phyloP scores from a whole-genome alignment of 495 filamentous ascomycete genomes.

The Tirmania nivea region DNA sequence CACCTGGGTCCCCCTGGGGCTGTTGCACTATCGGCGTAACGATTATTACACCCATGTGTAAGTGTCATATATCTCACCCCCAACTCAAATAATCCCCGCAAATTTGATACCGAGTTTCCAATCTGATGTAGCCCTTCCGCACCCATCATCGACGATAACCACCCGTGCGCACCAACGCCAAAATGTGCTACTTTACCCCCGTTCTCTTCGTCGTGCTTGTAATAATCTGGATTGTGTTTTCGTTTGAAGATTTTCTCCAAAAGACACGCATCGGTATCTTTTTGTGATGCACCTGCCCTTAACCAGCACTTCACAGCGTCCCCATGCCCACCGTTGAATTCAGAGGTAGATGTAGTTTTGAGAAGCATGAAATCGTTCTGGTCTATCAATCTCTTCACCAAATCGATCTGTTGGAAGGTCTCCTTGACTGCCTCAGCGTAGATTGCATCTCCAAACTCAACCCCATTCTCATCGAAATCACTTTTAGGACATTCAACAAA shows the following conservation, averaged over 20 bases:
- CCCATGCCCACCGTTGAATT: constrained; percentile 12
- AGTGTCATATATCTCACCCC: constrained; percentile 85
- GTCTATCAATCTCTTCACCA: constrained; percentile 44
- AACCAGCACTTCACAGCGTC: not conserved
- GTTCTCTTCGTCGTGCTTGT: not conserved
- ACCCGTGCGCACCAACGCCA: too few species aligned
- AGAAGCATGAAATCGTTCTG: constrained; percentile 40
- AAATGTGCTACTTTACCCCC: not conserved
- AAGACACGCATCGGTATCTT: not conserved
- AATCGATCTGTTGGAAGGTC: constrained; percentile 67
- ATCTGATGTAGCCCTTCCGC: constrained; percentile 94
- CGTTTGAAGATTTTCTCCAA: not conserved
- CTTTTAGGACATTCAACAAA: constrained; percentile 48
- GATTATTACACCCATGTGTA: constrained; percentile 86
- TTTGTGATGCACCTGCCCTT: not conserved
- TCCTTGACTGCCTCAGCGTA: constrained; percentile 39
- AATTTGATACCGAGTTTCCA: constrained; percentile 57
- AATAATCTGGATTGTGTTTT: not conserved
- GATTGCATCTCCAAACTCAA: constrained; percentile 49
- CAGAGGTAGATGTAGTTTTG: too few species aligned
- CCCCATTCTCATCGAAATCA: constrained; percentile 24
- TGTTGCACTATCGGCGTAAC: constrained; percentile 67
- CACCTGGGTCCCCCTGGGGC: constrained; percentile 24
- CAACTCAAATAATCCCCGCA: constrained; percentile 50
- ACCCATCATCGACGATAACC: constrained; percentile 42